Conservation (phyloP, 495 filamentous ascomycete genomes). For the Penicillium odoratum region DNA sequence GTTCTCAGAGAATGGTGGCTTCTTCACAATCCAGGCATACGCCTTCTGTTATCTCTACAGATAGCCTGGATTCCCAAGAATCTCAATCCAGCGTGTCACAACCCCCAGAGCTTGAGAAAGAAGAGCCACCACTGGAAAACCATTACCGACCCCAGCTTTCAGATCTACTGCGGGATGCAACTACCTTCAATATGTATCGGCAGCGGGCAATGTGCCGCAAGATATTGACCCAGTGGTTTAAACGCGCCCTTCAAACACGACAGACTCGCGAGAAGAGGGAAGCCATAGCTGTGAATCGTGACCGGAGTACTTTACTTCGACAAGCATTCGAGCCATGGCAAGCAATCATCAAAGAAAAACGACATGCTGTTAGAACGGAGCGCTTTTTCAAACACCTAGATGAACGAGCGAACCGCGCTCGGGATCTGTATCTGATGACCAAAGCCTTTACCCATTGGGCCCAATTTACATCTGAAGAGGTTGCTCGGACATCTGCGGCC, state of each 20-base stretch:
- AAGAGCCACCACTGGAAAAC: constrained; percentile 37
- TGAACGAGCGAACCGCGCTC: constrained; percentile 58
- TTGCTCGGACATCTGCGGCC: constrained; percentile 57
- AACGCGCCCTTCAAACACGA: constrained; percentile 45
- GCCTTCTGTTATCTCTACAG: constrained; percentile 28
- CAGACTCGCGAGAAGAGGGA: constrained; percentile 49
- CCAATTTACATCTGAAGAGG: constrained; percentile 59
- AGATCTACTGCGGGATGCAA: constrained; percentile 58
- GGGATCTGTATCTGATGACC: constrained; percentile 65
- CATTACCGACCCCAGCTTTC: constrained; percentile 55
- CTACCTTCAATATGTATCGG: constrained; percentile 57
- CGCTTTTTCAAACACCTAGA: constrained; percentile 64
- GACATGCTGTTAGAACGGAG: constrained; percentile 51
- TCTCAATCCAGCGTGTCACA: constrained; percentile 28
- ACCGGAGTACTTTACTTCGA: constrained; percentile 53
- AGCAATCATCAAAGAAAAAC: constrained; percentile 45
- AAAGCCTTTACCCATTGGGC: constrained; percentile 78
- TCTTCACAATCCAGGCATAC: constrained; percentile 21
- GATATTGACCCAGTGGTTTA: constrained; percentile 55
- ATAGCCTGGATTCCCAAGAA: constrained; percentile 25
- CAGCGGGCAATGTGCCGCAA: constrained; percentile 47
- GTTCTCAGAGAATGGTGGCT: constrained; percentile 34
- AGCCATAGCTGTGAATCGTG: constrained; percentile 48
- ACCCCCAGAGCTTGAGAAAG: constrained; percentile 29
- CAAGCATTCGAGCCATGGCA: constrained; percentile 62